Conservation (phyloP, 148 eudicot genomes). For the Polygonum aviculare region DNA sequence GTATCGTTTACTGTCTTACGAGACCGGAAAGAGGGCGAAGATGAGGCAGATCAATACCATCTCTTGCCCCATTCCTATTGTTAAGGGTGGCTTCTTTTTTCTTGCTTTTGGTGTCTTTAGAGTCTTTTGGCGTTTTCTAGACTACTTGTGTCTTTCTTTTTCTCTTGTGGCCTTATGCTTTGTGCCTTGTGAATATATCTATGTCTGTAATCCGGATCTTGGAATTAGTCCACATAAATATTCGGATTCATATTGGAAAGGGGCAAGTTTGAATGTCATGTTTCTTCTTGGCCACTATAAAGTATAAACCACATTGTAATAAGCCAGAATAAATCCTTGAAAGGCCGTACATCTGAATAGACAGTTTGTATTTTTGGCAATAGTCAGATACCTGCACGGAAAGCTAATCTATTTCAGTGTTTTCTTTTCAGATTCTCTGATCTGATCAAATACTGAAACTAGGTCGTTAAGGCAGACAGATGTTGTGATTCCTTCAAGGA, state of each 20-base stretch:
- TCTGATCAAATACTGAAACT: neutral
- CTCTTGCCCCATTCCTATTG: neutral
- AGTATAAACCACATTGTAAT: neutral
- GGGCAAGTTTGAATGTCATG: neutral
- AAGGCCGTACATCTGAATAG: neutral
- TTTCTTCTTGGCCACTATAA: neutral
- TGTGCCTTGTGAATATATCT: constrained; percentile 7
- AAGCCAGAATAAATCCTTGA: neutral
- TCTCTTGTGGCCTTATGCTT: neutral
- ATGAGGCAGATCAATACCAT: neutral
- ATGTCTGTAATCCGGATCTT: neutral
- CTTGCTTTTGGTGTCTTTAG: neutral
- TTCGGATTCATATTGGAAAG: neutral
- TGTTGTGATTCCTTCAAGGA: neutral
- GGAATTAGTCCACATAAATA: constrained; percentile 1
- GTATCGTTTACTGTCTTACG: neutral
- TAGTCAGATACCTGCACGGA: neutral
- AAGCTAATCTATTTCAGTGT: neutral
- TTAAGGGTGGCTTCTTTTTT: neutral
- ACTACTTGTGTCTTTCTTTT: neutral
- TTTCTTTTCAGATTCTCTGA: neutral
- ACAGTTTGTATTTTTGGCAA: neutral
- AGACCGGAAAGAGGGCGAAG: neutral
- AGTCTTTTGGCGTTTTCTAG: neutral
- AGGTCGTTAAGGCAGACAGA: neutral